A percentile compares a stretch with the other conserved stretches of the same genome.
Evolutionary conservation across 768 basidiomycete species (phyloP).

Genomic region (Mrakia frigida): DNA sequence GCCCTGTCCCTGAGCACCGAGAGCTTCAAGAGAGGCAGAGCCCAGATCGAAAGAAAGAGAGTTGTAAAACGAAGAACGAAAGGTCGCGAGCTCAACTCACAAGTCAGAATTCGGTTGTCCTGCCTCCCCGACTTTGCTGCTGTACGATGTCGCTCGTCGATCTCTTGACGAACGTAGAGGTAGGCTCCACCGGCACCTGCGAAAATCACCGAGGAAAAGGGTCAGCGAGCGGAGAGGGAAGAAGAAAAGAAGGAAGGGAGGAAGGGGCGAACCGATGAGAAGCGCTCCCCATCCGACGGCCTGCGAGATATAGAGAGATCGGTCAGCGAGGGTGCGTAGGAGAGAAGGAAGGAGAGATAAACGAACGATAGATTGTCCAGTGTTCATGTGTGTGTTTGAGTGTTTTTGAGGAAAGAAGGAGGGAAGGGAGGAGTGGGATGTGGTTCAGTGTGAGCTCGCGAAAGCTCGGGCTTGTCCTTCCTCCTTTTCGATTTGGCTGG

Average conservation of each 20-base stretch:
- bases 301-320: not conserved
- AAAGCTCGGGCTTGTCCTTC: no score
- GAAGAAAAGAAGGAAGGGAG: not conserved
- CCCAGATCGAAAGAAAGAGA: no score
- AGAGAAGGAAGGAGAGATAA: not conserved
- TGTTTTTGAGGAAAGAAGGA: not conserved
- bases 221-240: not conserved
- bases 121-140: not conserved
- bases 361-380: conserved; percentile 10
- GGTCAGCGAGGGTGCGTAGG: not conserved
- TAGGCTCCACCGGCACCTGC: conserved; percentile 1
- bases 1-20: no score
- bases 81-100: not conserved
- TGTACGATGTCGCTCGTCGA: conserved; percentile 6
- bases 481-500: no score
- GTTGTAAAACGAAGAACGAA: not conserved
- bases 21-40: no score
- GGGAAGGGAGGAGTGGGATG: not conserved
- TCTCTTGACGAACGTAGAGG: conserved; percentile 1
- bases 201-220: not conserved
- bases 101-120: not conserved
- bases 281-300: not conserved
- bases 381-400: not conserved
- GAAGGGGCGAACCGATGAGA: not conserved
- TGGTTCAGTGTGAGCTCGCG: not conserved